Evolutionary conservation across 495 filamentous ascomycete species (phyloP), one percentile per base, ranked within the genome.

Genomic region (Ramalina intermedia): DNA sequence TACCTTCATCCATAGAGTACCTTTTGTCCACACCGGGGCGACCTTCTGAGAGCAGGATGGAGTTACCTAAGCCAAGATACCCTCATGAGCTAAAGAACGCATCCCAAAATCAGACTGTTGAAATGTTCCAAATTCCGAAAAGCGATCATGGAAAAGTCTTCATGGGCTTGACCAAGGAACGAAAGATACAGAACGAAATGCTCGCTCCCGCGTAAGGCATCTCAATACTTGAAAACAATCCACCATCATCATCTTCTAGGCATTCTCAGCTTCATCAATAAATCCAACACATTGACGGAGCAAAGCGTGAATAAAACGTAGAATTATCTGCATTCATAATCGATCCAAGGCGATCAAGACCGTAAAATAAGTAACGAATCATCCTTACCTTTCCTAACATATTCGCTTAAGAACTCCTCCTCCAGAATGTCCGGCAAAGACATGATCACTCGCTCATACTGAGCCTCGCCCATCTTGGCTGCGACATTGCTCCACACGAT

Each of bases 21-120:
- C 86, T 69, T 60, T 85, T 87, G 57, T 94, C 87, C 9, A 83
- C 74, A n/a, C 81, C 84, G 37, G 77, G 68, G 20, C 76, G 72
- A 24, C 91, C 91, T 60, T 94, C 82, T 0, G 93, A 96, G 14
- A 94, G 77, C 85, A 98, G 91, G 58, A 93, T 62, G 53, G 94
- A 71, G 60, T 87, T 82, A 17, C 91, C 90, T 94, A 48, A 24
- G 39, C 38, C 8, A 27, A 21, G 9, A 48, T 35, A 20, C 9
- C 24, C 16, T 1, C 41, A 44, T 16, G 27, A 20, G 43, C 39
- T 26, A 37, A 12, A 41, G 8, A 23, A 24, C n/a, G 51, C 13
- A 9, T 8, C 42, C 14, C 20, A 43, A 44, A 14, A 41, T 38
- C 6, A 42, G 47, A 8, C 11, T 33, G 27, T 7, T 12, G 4